These are phyloP conservation scores for Cudoniella acicularis DNA, from an alignment of 495 filamentous ascomycete genomes.

Conservation along the genomic window DNA sequence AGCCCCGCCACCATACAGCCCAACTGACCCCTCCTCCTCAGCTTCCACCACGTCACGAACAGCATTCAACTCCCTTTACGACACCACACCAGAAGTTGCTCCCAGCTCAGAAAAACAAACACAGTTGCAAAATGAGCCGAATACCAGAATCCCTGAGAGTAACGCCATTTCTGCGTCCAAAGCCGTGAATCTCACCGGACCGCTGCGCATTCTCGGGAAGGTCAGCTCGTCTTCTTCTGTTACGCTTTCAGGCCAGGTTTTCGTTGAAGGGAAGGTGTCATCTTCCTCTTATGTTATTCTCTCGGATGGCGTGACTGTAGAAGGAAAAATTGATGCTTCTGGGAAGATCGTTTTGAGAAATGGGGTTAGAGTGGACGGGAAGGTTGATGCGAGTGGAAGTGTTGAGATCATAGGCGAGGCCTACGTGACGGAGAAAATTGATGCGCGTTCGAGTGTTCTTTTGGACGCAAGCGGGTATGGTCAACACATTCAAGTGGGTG, in stretches of 20 bases:
- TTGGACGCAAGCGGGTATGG: constrained; percentile 6
- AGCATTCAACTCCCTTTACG: neutral
- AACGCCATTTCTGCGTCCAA: constrained; percentile 4
- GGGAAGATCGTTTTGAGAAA: constrained; percentile 5
- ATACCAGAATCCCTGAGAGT: neutral
- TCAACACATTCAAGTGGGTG: neutral
- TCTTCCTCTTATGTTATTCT: constrained; percentile 2
- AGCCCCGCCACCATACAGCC: neutral
- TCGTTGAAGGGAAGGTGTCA: constrained; percentile 15
- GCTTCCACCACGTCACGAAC: neutral
- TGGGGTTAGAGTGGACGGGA: constrained; percentile 11
- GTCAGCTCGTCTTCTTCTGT: constrained; percentile 1
- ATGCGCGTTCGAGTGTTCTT: constrained; percentile 1
- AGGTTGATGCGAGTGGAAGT: constrained; percentile 13
- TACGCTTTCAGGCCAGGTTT: constrained; percentile 1
- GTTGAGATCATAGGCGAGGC: neutral
- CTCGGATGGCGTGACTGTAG: constrained; percentile 7
- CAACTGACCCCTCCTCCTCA: neutral
- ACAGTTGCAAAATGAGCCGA: neutral
- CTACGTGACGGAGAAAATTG: constrained; percentile 9
- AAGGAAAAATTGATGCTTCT: constrained; percentile 12
- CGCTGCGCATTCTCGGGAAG: constrained; percentile 14
- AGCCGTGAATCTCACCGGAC: constrained; percentile 11
- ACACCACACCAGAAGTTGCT: neutral
- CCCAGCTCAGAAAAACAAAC: constrained; percentile 1